A percentile compares a stretch with the other conserved stretches of the same genome.
Conservation (phyloP, 148 eudicot genomes). For the Chenopodium quinoa region DNA sequence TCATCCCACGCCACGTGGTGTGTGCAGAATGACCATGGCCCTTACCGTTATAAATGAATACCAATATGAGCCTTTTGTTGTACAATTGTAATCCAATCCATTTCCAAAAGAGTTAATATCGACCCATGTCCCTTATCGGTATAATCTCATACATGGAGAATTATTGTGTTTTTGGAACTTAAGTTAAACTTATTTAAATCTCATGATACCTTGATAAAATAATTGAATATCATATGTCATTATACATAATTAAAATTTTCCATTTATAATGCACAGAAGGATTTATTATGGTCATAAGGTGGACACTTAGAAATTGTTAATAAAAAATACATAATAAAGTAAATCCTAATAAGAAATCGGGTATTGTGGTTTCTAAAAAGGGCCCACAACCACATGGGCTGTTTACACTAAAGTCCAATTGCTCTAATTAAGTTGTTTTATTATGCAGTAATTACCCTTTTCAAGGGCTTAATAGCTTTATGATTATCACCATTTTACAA, state of each 20-base stretch:
- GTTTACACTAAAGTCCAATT: constrained; percentile 20
- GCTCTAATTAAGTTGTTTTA: neutral
- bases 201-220: neutral
- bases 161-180: too few relatives aligned
- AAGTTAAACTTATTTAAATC: neutral
- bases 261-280: neutral
- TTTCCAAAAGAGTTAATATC: too few relatives aligned
- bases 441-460: neutral
- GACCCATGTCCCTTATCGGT: too few relatives aligned
- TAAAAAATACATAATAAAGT: constrained; percentile 1
- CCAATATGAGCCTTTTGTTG: too few relatives aligned
- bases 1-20: too few relatives aligned
- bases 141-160: too few relatives aligned
- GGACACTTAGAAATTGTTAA: neutral
- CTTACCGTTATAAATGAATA: too few relatives aligned
- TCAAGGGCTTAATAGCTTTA: neutral
- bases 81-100: too few relatives aligned
- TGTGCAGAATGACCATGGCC: too few relatives aligned
- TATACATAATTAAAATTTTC: neutral
- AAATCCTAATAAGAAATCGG: neutral
- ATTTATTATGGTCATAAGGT: neutral
- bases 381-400: constrained; percentile 31
- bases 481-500: neutral
- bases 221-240: neutral
- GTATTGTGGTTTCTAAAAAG: constrained; percentile 12